Evolutionary conservation across 345 rosid species (phyloP).

Genomic region (Arabidopsis arenosa): DNA sequence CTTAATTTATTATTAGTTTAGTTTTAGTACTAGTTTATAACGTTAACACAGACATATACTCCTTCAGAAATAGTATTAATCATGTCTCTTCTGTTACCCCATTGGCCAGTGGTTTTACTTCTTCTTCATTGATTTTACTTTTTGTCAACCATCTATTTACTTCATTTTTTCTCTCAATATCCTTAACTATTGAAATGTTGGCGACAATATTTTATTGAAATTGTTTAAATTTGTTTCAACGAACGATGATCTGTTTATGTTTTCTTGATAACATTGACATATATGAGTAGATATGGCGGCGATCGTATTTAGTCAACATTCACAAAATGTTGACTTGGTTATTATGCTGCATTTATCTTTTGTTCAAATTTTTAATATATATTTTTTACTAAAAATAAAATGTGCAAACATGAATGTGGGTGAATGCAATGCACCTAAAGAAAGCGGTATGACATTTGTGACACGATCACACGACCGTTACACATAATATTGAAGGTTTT

Average conservation of each 20-base stretch:
- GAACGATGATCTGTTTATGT: neutral
- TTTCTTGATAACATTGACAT: neutral
- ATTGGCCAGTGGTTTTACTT: slow-evolving; percentile 1
- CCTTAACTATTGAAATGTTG: neutral
- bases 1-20: neutral
- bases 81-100: neutral
- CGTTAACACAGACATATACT: too few relatives aligned
- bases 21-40: neutral
- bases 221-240: too few relatives aligned
- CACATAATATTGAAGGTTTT: neutral
- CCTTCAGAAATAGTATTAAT: neutral
- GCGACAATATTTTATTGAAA: neutral
- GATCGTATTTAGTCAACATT: neutral
- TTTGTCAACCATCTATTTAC: neutral
- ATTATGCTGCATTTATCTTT: too few relatives aligned
- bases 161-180: neutral
- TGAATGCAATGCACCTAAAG: slow-evolving; percentile 27
- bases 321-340: neutral
- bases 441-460: slow-evolving; percentile 16
- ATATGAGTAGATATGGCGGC: neutral
- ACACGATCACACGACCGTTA: slow-evolving; percentile 12
- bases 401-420: neutral
- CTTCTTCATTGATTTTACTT: neutral
- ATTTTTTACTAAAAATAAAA: neutral
- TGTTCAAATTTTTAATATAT: too few relatives aligned